Evolutionary conservation across 306 rosid genomes (phyloP).

Genomic region (Vicia sativa): DNA sequence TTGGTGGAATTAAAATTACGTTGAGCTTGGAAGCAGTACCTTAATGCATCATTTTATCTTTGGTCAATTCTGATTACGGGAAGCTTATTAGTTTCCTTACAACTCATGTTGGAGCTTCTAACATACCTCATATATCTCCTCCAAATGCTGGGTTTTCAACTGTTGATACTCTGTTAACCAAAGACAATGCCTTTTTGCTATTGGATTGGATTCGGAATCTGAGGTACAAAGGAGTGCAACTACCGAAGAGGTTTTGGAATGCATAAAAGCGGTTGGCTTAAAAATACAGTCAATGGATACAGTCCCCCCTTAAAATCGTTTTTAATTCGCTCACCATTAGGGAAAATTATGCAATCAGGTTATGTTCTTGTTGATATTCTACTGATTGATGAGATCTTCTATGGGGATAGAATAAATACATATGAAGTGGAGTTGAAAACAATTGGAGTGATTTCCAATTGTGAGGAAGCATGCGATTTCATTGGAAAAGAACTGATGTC

Average conservation of each 20-base stretch:
- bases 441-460: slow-evolving; percentile 71
- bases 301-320: slow-evolving; percentile 70
- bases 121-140: slow-evolving; percentile 65
- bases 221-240: neutral
- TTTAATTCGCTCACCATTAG: slow-evolving; percentile 51
- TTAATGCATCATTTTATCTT: slow-evolving; percentile 36
- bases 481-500: slow-evolving; percentile 71
- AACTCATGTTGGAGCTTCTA: slow-evolving; percentile 49
- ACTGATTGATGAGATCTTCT: slow-evolving; percentile 55
- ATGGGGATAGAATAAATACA: slow-evolving; percentile 46
- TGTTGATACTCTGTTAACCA: slow-evolving; percentile 53
- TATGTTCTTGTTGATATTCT: slow-evolving; percentile 74
- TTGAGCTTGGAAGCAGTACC: slow-evolving; percentile 62
- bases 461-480: slow-evolving; percentile 61
- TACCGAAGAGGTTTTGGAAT: slow-evolving; percentile 49
- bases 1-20: slow-evolving; percentile 56
- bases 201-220: slow-evolving; percentile 64
- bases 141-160: slow-evolving; percentile 59
- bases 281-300: slow-evolving; percentile 50
- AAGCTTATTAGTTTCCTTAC: slow-evolving; percentile 50
- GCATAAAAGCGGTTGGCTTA: slow-evolving; percentile 69
- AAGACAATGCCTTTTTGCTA: slow-evolving; percentile 64
- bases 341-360: slow-evolving; percentile 52
- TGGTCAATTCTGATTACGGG: slow-evolving; percentile 34
- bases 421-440: slow-evolving; percentile 61